Evolutionary conservation across 1,284 basidiomycete genomes (phyloP), one percentile per base, ranked within the genome.

Genomic region (Neonothopanus nambi): DNA sequence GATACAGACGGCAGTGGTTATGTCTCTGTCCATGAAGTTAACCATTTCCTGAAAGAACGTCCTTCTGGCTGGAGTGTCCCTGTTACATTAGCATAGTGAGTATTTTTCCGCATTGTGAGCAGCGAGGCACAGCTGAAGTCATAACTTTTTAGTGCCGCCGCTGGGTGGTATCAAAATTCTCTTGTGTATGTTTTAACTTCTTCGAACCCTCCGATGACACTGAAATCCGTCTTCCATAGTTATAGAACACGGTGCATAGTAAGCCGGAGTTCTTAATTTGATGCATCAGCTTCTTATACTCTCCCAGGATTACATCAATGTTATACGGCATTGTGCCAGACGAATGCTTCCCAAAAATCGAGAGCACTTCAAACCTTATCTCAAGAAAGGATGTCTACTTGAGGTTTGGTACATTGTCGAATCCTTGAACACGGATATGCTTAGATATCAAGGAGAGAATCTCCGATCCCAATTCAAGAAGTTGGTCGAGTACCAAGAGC

Each of bases 1-100:
- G 69, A 70, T 48, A 64, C 63, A 33, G 68, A 70, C 39, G 63
- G 62, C 3, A 67, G 65, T 40, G 68, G 68, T 12, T 70, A 66
- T 48, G 55, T 70, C 8, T 69, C 68, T 3, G 63, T 69, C 6
- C 56, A 65, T 20, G 67, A 70, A 54, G 61, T 67, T 28, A 69
- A 70, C 51, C 56, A 62, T 3, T 70, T 69, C 48, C 54, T 69
- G 41, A 59, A 57, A 30, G 55, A 57, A 1, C 42, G 57, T 9
- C 67, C 61, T 6, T 13, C 38, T 15, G 48, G 54, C 7, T 70
- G 66, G 63, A 67, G 63, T 37, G 56, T 62, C 1, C 57, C 65
- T 0, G 57, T 65, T 41, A 69, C 67, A 65, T 54, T 70, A 20
- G 60, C 67, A 12, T 68, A 64, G 69, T 70, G 23, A 43, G 68